Conservation (phyloP, 192 early-diverging fungal species). For the Hyaloraphidium curvatum region DNA sequence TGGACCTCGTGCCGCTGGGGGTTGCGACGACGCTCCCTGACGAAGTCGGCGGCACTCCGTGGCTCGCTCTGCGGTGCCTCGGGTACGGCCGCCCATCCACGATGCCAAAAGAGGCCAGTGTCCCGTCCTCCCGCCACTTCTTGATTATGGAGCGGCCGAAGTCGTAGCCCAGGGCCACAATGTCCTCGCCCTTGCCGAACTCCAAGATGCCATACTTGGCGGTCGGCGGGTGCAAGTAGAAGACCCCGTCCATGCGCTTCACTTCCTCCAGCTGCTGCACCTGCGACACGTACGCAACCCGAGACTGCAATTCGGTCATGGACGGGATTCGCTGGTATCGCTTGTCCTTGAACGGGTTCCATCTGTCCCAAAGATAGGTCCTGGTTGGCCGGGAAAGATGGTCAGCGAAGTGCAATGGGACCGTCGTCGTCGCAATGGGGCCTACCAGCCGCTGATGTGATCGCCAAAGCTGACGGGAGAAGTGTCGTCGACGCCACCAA, state of each 20-base stretch:
- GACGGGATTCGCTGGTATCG: conserved; percentile 55
- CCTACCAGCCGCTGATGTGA: conserved; percentile 81
- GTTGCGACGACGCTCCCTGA: too few relatives aligned
- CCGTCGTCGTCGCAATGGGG: conserved; percentile 58
- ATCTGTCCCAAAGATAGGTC: background rate
- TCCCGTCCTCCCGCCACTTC: conserved; percentile 62
- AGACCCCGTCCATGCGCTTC: conserved; percentile 48
- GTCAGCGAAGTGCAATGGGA: too few relatives aligned
- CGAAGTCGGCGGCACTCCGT: too few relatives aligned
- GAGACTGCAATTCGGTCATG: conserved; percentile 83
- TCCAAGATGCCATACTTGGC: conserved; percentile 69
- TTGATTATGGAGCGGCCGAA: conserved; percentile 55
- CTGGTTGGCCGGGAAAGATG: too few relatives aligned
- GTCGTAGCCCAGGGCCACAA: conserved; percentile 69
- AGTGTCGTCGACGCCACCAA: conserved; percentile 81
- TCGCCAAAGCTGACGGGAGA: conserved; percentile 81
- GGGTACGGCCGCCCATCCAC: too few relatives aligned
- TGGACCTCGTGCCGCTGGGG: too few relatives aligned
- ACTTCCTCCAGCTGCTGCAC: conserved; percentile 79
- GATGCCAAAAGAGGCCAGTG: conserved; percentile 31
- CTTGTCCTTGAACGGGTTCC: conserved; percentile 9
- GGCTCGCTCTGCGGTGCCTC: too few relatives aligned
- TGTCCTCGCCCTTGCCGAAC: conserved; percentile 79
- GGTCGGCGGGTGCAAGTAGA: conserved; percentile 78
- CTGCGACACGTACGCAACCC: conserved; percentile 73